Evolutionary conservation across 2,329 filamentous ascomycete genomes (phyloP).

Genomic region (Xylaria multiplex): DNA sequence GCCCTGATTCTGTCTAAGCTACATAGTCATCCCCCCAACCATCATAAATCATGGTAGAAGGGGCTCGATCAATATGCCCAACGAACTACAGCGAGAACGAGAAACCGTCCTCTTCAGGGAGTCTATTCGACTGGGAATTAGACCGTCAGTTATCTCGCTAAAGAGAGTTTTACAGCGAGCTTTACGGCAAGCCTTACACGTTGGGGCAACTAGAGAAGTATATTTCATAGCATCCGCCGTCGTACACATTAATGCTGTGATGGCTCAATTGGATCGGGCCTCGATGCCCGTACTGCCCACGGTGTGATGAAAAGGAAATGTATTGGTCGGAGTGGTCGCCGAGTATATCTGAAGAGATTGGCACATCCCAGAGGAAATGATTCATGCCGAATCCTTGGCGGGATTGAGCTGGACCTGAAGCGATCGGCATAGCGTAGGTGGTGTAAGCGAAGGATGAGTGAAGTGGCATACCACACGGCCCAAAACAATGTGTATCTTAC

Average conservation of each 20-base stretch:
- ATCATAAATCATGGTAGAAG: too few relatives aligned
- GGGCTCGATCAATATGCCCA: background rate
- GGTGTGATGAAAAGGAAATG: background rate
- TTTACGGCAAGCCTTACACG: too few relatives aligned
- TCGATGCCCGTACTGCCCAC: background rate
- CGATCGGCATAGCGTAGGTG: constrained; percentile 10
- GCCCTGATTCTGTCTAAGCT: background rate
- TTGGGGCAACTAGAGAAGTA: background rate
- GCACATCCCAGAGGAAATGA: background rate
- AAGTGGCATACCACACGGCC: background rate
- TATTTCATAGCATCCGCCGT: background rate
- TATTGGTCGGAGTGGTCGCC: background rate
- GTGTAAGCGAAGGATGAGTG: constrained; percentile 5
- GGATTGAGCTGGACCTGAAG: background rate
- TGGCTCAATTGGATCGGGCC: background rate
- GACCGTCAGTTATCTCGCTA: background rate
- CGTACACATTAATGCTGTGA: background rate
- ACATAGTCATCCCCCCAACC: too few relatives aligned
- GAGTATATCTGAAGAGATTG: background rate
- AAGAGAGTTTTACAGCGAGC: background rate
- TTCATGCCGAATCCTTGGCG: background rate
- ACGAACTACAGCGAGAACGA: too few relatives aligned
- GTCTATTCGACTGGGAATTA: background rate
- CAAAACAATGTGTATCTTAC: background rate
- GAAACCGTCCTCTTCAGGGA: background rate